Percentiles rank a stretch among this genome's conserved stretches.
Evolutionary conservation across 2,329 filamentous ascomycete genomes (phyloP).

Genomic region (Talaromyces pinophilus): DNA sequence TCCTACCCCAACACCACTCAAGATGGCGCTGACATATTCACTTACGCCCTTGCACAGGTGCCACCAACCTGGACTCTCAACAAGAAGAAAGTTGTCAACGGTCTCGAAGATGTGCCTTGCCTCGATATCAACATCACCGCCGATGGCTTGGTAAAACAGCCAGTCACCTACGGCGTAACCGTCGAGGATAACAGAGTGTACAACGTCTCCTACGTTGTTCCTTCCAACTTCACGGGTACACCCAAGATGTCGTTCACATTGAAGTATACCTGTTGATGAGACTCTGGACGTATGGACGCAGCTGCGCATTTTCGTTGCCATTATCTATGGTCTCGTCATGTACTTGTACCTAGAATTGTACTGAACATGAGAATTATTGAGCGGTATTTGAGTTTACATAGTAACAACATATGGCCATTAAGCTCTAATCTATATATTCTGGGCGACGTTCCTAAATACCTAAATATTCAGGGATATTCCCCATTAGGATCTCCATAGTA

Average conservation of each 20-base stretch:
- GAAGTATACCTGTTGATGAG: slow-evolving; percentile 34
- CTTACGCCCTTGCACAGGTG: slow-evolving; percentile 43
- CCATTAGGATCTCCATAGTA: too few relatives aligned
- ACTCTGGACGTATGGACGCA: neutral
- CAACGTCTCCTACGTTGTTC: slow-evolving; percentile 52
- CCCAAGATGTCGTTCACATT: slow-evolving; percentile 41
- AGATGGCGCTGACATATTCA: slow-evolving; percentile 43
- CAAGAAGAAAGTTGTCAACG: slow-evolving; percentile 34
- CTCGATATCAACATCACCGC: slow-evolving; percentile 44
- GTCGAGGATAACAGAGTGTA: slow-evolving; percentile 49
- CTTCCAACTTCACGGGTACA: slow-evolving; percentile 41
- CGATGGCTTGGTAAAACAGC: slow-evolving; percentile 40
- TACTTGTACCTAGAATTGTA: neutral
- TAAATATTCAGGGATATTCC: neutral
- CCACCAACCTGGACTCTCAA: slow-evolving; percentile 43
- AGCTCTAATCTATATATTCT: neutral
- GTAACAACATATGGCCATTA: neutral
- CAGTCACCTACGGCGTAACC: slow-evolving; percentile 40
- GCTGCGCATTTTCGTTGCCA: neutral
- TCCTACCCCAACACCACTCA: slow-evolving; percentile 48
- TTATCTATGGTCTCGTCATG: neutral
- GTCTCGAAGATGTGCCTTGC: slow-evolving; percentile 43
- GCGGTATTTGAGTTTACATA: neutral
- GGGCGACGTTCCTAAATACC: neutral
- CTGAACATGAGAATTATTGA: neutral